Evolutionary conservation across 192 early-diverging fungal species (phyloP).

Genomic region (Fimicolochytrium jonesii): DNA sequence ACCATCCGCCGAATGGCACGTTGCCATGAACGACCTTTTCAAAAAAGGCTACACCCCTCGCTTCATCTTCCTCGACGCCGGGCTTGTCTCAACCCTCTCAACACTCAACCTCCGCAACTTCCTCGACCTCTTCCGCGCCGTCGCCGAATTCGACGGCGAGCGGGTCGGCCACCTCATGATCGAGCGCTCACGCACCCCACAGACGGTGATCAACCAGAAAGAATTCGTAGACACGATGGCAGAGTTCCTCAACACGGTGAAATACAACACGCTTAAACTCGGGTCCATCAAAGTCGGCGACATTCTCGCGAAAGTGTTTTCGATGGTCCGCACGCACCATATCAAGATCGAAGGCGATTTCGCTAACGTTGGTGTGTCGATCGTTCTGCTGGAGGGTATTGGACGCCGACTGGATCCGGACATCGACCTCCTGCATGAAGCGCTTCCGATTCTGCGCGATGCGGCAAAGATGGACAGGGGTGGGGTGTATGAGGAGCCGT

Average conservation of each 20-base stretch:
- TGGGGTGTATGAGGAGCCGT: conserved; percentile 4
- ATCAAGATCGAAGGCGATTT: conserved; percentile 94
- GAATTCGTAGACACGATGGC: conserved; percentile 82
- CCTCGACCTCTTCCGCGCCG: conserved; percentile 83
- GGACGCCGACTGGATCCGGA: conserved; percentile 86
- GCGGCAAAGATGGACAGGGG: conserved; percentile 5
- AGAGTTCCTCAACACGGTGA: conserved; percentile 66
- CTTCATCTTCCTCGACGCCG: conserved; percentile 86
- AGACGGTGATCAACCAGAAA: conserved; percentile 65
- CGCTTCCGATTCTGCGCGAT: conserved; percentile 19
- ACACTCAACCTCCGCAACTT: conserved; percentile 75
- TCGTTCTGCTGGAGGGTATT: conserved; percentile 92
- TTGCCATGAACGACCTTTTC: neutral
- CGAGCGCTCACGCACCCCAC: conserved; percentile 72
- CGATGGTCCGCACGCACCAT: conserved; percentile 85
- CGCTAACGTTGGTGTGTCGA: conserved; percentile 85
- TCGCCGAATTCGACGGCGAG: conserved; percentile 83
- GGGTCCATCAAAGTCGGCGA: conserved; percentile 76
- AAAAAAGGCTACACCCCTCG: conserved; percentile 66
- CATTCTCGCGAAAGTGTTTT: conserved; percentile 75
- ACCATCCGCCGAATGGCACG: conserved; percentile 10
- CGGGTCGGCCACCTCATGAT: conserved; percentile 83
- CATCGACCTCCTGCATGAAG: conserved; percentile 79
- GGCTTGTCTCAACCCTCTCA: conserved; percentile 78
- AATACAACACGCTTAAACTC: conserved; percentile 58